phyloP scores from a whole-genome alignment of 1,284 basidiomycete species.

The Cutaneotrichosporon spelunceum region DNA sequence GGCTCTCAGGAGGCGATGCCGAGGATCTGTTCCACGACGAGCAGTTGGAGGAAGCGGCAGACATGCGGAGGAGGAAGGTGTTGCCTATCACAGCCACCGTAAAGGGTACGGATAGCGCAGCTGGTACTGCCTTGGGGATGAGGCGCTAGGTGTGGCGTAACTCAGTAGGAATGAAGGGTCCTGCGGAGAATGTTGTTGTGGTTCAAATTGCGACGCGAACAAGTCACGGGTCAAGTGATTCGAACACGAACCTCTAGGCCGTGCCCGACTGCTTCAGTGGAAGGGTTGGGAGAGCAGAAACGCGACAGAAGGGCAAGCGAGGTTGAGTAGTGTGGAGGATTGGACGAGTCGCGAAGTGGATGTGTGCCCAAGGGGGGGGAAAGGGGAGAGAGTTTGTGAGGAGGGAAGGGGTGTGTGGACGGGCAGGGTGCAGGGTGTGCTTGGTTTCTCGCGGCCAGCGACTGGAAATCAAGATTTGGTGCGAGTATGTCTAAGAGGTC shows the following conservation, averaged over 20 bases:
- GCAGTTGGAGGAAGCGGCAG: background rate
- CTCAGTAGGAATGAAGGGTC: background rate
- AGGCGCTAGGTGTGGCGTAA: background rate
- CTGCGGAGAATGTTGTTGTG: background rate
- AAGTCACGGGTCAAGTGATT: background rate
- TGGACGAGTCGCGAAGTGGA: background rate
- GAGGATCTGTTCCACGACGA: slow-evolving; percentile 11
- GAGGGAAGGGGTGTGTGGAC: too few relatives aligned
- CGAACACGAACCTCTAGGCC: background rate
- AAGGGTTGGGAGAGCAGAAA: background rate
- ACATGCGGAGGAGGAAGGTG: slow-evolving; percentile 1
- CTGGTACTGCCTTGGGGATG: background rate
- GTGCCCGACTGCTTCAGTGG: background rate
- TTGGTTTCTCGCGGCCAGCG: slow-evolving; percentile 1
- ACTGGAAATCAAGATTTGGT: background rate
- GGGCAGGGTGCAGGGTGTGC: too few relatives aligned
- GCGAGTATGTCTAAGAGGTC: too few relatives aligned
- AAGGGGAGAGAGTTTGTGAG: too few relatives aligned
- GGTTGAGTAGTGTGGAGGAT: too few relatives aligned
- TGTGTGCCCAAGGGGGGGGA: background rate
- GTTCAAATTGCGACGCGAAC: background rate
- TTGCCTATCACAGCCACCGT: background rate
- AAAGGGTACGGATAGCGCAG: background rate
- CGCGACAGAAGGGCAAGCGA: background rate
- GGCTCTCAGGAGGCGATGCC: slow-evolving; percentile 20